A percentile compares a stretch with the other conserved stretches of the same genome.
phyloP scores from a whole-genome alignment of 2,329 filamentous ascomycete species.

The Triangularia verruculosa region DNA sequence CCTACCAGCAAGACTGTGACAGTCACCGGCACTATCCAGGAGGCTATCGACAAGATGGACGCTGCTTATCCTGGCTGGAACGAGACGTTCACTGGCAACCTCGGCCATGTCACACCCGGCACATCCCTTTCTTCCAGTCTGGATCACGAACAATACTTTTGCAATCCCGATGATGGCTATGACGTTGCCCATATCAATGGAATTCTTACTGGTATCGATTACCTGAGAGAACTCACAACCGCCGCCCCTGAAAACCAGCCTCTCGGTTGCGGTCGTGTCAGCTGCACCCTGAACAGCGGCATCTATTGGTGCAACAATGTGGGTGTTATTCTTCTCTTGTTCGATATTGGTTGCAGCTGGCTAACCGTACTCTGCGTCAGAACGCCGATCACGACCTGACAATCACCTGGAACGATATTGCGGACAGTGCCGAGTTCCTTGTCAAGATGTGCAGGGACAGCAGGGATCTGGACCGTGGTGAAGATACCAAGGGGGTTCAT shows the following conservation, averaged over 20 bases:
- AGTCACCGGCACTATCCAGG: not conserved
- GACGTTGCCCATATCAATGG: not conserved
- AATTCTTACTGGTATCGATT: not conserved
- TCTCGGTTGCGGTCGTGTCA: not conserved
- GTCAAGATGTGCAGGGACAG: not conserved
- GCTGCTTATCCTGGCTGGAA: not conserved
- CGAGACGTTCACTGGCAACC: not conserved
- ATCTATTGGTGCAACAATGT: not conserved
- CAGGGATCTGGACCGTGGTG: no score
- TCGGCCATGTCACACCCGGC: not conserved
- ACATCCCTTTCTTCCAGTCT: not conserved
- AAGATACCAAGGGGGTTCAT: no score
- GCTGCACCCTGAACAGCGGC: not conserved
- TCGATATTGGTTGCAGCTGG: not conserved
- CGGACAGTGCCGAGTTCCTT: not conserved
- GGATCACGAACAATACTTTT: not conserved
- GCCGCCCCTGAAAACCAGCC: not conserved
- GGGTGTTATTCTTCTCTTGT: not conserved
- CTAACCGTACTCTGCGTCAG: not conserved
- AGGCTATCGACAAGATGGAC: not conserved
- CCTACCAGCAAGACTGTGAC: not conserved
- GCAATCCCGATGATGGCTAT: not conserved
- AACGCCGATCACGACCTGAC: not conserved
- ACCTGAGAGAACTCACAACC: not conserved
- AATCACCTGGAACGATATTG: not conserved